Evolutionary conservation across 495 filamentous ascomycete genomes (phyloP).

Genomic region (Hypomontagnella monticulosa): DNA sequence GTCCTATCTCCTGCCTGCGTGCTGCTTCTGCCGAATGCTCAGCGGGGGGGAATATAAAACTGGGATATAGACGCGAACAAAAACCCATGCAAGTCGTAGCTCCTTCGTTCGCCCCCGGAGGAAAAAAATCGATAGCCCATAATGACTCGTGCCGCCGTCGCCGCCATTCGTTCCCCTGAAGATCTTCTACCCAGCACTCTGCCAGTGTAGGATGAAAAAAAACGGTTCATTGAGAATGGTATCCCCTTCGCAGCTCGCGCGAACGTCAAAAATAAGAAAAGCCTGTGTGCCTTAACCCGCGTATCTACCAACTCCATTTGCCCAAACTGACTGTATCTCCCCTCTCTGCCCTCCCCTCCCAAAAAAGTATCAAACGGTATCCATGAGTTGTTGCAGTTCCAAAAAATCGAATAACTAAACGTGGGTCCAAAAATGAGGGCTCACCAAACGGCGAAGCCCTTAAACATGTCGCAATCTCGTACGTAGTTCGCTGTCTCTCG

Average conservation of each 20-base stretch:
- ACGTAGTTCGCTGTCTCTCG: background rate
- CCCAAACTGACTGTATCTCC: slow-evolving; percentile 35
- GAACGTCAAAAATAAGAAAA: slow-evolving; percentile 16
- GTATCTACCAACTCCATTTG: slow-evolving; percentile 42
- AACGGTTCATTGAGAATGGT: slow-evolving; percentile 38
- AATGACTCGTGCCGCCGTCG: background rate
- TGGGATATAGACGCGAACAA: slow-evolving; percentile 10
- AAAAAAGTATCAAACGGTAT: slow-evolving; percentile 44
- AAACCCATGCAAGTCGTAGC: background rate
- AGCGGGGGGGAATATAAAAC: slow-evolving; percentile 2
- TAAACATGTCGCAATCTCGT: slow-evolving; percentile 28
- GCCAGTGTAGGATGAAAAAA: slow-evolving; percentile 6
- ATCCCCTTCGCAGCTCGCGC: slow-evolving; percentile 22
- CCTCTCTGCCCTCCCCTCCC: slow-evolving; percentile 29
- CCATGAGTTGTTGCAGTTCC: slow-evolving; percentile 39
- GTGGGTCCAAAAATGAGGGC: slow-evolving; percentile 26
- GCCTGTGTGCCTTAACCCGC: slow-evolving; percentile 31
- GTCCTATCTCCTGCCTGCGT: background rate
- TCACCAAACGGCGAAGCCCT: slow-evolving; percentile 6
- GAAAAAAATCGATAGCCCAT: slow-evolving; percentile 7
- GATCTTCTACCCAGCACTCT: slow-evolving; percentile 20
- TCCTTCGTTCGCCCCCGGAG: slow-evolving; percentile 3
- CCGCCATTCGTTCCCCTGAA: slow-evolving; percentile 11
- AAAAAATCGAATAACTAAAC: slow-evolving; percentile 28
- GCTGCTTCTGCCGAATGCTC: slow-evolving; percentile 7